Evolutionary conservation across 1,284 basidiomycete species (phyloP), one percentile per base, ranked within the genome.

Genomic region (Naganishia sp.): DNA sequence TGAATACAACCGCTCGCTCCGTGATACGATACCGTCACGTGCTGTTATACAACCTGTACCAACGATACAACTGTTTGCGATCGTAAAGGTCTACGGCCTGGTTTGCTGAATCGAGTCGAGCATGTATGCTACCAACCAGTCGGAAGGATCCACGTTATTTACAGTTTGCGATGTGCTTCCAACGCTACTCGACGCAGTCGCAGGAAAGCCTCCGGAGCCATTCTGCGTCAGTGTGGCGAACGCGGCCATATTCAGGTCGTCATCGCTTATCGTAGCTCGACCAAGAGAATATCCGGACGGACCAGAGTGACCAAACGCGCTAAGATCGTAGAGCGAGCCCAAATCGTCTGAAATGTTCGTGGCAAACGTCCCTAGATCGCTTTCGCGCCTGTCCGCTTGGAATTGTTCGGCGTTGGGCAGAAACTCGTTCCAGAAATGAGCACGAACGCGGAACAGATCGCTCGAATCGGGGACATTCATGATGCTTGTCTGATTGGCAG

Each of bases 381-480:
- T 60, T 25, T 60, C 57, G 15, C 57, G 45, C 6, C 57, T 46
- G 48, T 60, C 57, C 18, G 57, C 57, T 18, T 60, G 48, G 45
- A 60, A 49, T 6, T 60, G 57, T 11, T 60, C 57, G 7, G 57
- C 45, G 31, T 60, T 60, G 28, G 57, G 57, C 7, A 60, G 36
- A 21, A 60, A 60, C 23, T 60, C 57, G 57, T 60, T 60, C 57
- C 57, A 60, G 45, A 60, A 60, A 21, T 60, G 57, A n/a, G 57
- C 48, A 13, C 57, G 57, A n/a, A 60, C 57, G 6, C 57, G 57
- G 18, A 48, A 60, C 18, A 60, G 31, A 28, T 60, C 57, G 57
- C 46, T 60, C 33, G 57, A 60, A 39, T 60, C 57, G n/a, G 57
- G 57, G 16, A 60, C 28, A 21, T 49, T 60, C 18, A 49, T 28